These are phyloP conservation scores for Phytopythium chamaehyphon DNA, from an alignment of 352 stramenopile genomes.

Conservation along the genomic window DNA sequence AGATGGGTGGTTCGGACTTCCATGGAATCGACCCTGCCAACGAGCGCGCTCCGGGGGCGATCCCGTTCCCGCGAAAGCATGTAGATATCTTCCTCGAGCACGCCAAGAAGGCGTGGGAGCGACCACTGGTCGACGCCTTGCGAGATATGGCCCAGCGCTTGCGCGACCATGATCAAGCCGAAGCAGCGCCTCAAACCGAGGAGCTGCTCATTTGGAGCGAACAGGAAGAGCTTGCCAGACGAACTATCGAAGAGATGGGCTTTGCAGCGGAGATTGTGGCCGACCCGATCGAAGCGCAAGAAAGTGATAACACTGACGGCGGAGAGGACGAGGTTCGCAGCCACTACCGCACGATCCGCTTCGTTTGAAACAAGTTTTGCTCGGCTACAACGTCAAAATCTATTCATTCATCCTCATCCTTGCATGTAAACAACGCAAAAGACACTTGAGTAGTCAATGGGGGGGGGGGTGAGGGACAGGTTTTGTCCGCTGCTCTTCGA, in stretches of 20 bases:
- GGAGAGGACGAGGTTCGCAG: constrained; percentile 4
- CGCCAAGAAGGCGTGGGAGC: constrained; percentile 63
- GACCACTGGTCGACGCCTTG: constrained; percentile 45
- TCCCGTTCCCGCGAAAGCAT: constrained; percentile 68
- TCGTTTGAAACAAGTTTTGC: too few species aligned
- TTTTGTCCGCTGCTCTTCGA: too few species aligned
- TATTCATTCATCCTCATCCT: too few species aligned
- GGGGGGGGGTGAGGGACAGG: too few species aligned
- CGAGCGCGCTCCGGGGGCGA: constrained; percentile 67
- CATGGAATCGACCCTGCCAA: constrained; percentile 72
- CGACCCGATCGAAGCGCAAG: constrained; percentile 2
- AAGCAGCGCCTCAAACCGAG: constrained; percentile 8
- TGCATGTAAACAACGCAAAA: too few species aligned
- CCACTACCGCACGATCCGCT: constrained; percentile 23
- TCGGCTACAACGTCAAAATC: too few species aligned
- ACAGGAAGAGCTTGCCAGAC: constrained; percentile 27
- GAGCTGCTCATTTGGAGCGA: constrained; percentile 57
- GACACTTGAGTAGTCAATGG: too few species aligned
- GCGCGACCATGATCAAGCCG: not conserved
- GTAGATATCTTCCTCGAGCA: constrained; percentile 69
- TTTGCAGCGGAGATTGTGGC: constrained; percentile 21
- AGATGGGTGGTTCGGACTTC: constrained; percentile 83
- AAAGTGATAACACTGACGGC: too few species aligned
- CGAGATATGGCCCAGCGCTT: constrained; percentile 23
- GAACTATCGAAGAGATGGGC: constrained; percentile 27